Conservation (phyloP, 176 grass and related monocot species). For the Metroxylon sagu region DNA sequence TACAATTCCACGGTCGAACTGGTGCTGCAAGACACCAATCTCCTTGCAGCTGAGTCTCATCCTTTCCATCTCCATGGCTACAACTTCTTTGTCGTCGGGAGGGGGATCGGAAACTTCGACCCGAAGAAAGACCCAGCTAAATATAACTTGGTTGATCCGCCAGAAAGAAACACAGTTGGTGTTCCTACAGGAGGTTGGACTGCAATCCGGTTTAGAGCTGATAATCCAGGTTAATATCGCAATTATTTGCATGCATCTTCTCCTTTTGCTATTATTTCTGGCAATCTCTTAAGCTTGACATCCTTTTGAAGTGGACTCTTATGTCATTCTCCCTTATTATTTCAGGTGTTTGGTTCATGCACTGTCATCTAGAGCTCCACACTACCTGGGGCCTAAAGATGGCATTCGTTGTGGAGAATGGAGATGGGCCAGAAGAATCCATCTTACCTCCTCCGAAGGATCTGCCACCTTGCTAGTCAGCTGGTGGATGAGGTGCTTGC, state of each 20-base stretch:
- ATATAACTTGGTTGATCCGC: slow-evolving; percentile 56
- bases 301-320: too few species aligned
- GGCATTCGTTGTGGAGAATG: slow-evolving; percentile 30
- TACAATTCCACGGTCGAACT: slow-evolving; percentile 52
- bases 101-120: slow-evolving; percentile 50
- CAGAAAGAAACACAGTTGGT: slow-evolving; percentile 51
- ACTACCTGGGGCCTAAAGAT: slow-evolving; percentile 51
- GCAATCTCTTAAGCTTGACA: too few species aligned
- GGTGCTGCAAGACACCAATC: slow-evolving; percentile 60
- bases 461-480: background rate
- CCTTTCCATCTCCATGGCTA: slow-evolving; percentile 59
- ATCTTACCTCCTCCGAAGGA: background rate
- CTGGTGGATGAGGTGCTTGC: too few species aligned
- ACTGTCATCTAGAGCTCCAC: slow-evolving; percentile 64
- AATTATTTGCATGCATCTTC: too few species aligned
- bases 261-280: too few species aligned
- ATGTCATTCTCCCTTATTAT: too few species aligned
- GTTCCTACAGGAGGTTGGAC: slow-evolving; percentile 54
- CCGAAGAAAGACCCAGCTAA: slow-evolving; percentile 28
- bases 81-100: slow-evolving; percentile 60
- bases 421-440: background rate
- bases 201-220: slow-evolving; percentile 44
- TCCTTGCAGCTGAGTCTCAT: slow-evolving; percentile 50
- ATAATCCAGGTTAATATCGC: slow-evolving; percentile 20
- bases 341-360: slow-evolving; percentile 15